Conservation (phyloP, 805 yeast genomes). For the Ascoidea rubescens region DNA sequence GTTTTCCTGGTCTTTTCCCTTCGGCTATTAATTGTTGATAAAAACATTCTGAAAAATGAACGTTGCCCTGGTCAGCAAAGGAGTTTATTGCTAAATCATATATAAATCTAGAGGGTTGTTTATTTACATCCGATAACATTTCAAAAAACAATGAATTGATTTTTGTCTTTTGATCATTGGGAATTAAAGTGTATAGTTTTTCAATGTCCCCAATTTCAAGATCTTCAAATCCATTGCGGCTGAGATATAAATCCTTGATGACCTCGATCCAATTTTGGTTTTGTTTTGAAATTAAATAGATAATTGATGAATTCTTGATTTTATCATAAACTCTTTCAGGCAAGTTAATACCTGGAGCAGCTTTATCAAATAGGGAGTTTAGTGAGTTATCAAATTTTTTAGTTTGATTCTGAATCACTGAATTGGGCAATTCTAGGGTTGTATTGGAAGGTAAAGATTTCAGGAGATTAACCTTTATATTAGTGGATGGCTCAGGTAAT, state of each 20-base stretch:
- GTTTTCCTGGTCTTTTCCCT: constrained; percentile 18
- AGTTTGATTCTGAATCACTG: no score
- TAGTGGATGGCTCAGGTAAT: neutral
- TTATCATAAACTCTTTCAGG: constrained; percentile 22
- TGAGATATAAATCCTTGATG: constrained; percentile 9
- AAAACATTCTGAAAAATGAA: constrained; percentile 20
- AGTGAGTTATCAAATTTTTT: neutral
- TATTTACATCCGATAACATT: constrained; percentile 19
- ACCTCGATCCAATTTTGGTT: constrained; percentile 31
- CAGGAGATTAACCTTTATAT: no score
- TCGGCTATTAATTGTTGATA: constrained; percentile 15
- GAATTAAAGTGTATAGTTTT: constrained; percentile 23
- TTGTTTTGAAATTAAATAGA: constrained; percentile 24
- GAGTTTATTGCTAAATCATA: constrained; percentile 24
- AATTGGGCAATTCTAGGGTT: no score
- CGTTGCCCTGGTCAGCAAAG: constrained; percentile 13
- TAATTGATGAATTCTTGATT: constrained; percentile 25
- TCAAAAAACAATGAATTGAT: constrained; percentile 18
- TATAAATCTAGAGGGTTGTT: constrained; percentile 18
- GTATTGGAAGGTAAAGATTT: no score
- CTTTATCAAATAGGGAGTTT: neutral
- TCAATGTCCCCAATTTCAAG: constrained; percentile 19
- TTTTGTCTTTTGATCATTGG: constrained; percentile 14
- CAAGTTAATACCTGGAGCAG: neutral
- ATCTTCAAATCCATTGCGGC: constrained; percentile 22